Evolutionary conservation across 2,329 filamentous ascomycete species (phyloP), one percentile per base, ranked within the genome.

Genomic region (Magnaporthales sp.): DNA sequence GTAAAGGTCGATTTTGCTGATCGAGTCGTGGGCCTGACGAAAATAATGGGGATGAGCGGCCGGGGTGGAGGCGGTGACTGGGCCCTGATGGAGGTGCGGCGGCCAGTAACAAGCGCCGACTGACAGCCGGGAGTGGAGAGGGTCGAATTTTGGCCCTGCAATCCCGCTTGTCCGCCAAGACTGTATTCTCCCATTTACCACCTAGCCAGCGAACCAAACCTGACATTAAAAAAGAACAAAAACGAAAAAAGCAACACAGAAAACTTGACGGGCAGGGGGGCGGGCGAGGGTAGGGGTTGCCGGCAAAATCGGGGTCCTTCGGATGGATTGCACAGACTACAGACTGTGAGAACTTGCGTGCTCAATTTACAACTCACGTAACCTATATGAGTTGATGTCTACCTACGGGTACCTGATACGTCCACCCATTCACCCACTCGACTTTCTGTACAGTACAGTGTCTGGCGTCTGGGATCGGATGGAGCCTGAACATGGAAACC

Each of bases 91-190:
- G 54, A 58, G 15, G 22, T 58, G 54, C 54, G 24, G 54, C 54
- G 24, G 54, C 60, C 60, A 62, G 60, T 62, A 29, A 32, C 60
- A 62, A 27, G 27, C 60, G 30, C n/a, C 54, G 54, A 58, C 24
- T 15, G 27, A 26, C 27, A 62, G 26, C 19, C 60, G 26, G 60
- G n/a, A 62, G 60, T 62, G 60, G 60, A 29, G 60, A 32, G 26
- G 26, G 60, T 30, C 26, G 26, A 62, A 27, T 62, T 29, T 62
- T 26, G 60, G 22, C 60, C 27, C 19, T 26, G 60, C 60, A 62
- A 62, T 62, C 60, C 60, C 60, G 60, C 60, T 62, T 62, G 60
- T 32, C 60, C 30, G 60, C 60, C 60, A 62, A 62, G 60, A 30
- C 60, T 62, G 27, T 29, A 10, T n/a, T 10, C 60, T 32, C 60